These are phyloP conservation scores for Dendrocalamus sinicus DNA, from an alignment of 176 grass and related monocot species.

Conservation along the genomic window DNA sequence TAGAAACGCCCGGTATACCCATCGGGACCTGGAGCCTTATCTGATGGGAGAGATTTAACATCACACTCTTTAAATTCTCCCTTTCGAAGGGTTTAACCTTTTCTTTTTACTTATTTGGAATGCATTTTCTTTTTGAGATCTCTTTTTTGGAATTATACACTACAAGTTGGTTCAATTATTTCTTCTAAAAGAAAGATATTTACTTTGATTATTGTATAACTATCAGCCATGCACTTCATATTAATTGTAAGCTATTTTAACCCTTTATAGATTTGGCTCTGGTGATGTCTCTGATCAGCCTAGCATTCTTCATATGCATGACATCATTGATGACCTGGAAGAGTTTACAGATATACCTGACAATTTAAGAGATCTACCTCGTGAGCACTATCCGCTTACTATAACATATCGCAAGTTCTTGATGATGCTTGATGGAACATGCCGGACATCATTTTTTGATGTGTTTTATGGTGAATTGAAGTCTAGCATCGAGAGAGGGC, in stretches of 20 bases:
- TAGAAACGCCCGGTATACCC: too few relatives aligned
- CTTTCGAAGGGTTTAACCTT: background rate
- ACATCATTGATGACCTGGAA: constrained; percentile 55
- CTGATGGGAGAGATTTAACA: too few relatives aligned
- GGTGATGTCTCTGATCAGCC: constrained; percentile 41
- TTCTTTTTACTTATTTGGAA: constrained; percentile 17
- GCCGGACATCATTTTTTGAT: constrained; percentile 69
- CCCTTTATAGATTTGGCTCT: constrained; percentile 55
- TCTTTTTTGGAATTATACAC: background rate
- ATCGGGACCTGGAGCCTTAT: too few relatives aligned
- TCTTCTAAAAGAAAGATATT: background rate
- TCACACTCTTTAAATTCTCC: background rate
- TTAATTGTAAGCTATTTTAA: constrained; percentile 20
- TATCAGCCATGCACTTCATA: background rate
- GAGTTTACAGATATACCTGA: constrained; percentile 76
- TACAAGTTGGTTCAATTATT: background rate
- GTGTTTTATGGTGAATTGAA: constrained; percentile 52
- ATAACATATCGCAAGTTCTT: constrained; percentile 83
- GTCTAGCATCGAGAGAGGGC: constrained; percentile 44
- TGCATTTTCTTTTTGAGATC: background rate
- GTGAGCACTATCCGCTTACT: constrained; percentile 62
- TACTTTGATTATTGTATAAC: background rate
- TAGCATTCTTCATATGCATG: constrained; percentile 61
- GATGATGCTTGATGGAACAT: constrained; percentile 93
- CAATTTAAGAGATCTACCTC: constrained; percentile 50